phyloP scores from a whole-genome alignment of 2,329 filamentous ascomycete genomes.

The Pestalotiopsis fici region DNA sequence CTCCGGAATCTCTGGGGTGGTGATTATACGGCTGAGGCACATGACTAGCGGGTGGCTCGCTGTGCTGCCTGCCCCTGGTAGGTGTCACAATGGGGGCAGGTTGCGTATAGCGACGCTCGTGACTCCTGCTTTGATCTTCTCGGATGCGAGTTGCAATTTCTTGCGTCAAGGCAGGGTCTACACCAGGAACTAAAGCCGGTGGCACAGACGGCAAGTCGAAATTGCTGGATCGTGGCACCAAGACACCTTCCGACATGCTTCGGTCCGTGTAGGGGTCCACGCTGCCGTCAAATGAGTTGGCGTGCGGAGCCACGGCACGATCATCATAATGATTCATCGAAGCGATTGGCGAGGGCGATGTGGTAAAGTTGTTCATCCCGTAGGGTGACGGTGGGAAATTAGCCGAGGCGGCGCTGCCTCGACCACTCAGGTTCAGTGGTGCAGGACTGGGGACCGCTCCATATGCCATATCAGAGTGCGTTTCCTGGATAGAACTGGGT shows the following conservation, averaged over 20 bases:
- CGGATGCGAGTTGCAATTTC: slow-evolving; percentile 61
- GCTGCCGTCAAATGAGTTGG: slow-evolving; percentile 15
- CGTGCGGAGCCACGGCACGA: background rate
- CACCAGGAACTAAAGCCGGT: slow-evolving; percentile 60
- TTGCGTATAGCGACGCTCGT: slow-evolving; percentile 47
- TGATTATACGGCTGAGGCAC: slow-evolving; percentile 22
- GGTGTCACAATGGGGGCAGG: slow-evolving; percentile 36
- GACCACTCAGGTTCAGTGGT: slow-evolving; percentile 43
- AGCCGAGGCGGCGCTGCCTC: slow-evolving; percentile 31
- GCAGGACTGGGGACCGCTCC: slow-evolving; percentile 42
- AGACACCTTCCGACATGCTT: background rate
- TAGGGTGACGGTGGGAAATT: slow-evolving; percentile 30
- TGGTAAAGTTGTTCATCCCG: slow-evolving; percentile 28
- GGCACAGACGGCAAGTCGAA: slow-evolving; percentile 53
- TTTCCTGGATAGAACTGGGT: slow-evolving; percentile 21
- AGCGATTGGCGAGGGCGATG: slow-evolving; percentile 31
- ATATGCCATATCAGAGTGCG: slow-evolving; percentile 40
- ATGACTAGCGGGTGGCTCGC: slow-evolving; percentile 29
- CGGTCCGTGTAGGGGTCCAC: background rate
- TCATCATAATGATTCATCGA: slow-evolving; percentile 16
- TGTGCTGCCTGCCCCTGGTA: slow-evolving; percentile 40
- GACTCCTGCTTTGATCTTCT: slow-evolving; percentile 46
- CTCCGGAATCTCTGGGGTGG: slow-evolving; percentile 19
- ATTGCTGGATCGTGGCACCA: slow-evolving; percentile 28
- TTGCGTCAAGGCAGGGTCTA: slow-evolving; percentile 56